Evolutionary conservation across 1,284 basidiomycete species (phyloP), one percentile per base, ranked within the genome.

Genomic region (Coniferiporia sulphurascens): DNA sequence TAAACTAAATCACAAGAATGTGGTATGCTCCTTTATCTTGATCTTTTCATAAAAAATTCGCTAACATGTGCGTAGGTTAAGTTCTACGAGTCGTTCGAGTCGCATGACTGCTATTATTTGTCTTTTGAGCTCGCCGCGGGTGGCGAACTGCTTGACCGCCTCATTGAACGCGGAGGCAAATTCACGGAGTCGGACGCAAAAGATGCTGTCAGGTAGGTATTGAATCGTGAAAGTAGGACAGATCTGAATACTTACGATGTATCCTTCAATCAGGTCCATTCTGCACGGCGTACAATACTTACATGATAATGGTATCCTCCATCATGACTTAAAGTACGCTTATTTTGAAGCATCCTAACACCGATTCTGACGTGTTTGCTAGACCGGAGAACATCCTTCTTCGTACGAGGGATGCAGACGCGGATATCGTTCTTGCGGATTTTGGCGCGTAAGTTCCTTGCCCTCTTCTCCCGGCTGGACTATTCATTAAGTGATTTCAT

Each of bases 81-180:
- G 70, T 92, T 95, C 68, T 93, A 89, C 70, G 93, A 95, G 71
- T 92, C 87, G 84, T 97, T 97, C 71, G 95, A 97, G 70, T 93
- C 90, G 15, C 79, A 93, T 58, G 82, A 87, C 41, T 96, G 95
- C 71, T 95, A 93, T 72, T 97, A 94, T 69, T 83, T 97, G 38
- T 83, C 89, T 0, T 97, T 97, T 67, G 93, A 97, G 72, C 86
- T 96, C 6, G 95, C 94, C 0, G 80, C 85, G 2, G 94, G 95
- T 17, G 94, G 94, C 45, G 93, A 95, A 69, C 79, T 95, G 2
- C 97, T 97, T 69, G 89, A 93, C 56, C 82, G 92, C 43, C 90
- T 97, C 62, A 75, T 87, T 34, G 77, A 86, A 65, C 83, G 80
- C 60, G 59, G 59, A 27, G 59, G 59, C 2, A 61, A 57, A 45